A percentile compares a stretch with the other conserved stretches of the same genome.
Evolutionary conservation across 768 basidiomycete species (phyloP).

Genomic region (Grammothele lineata): DNA sequence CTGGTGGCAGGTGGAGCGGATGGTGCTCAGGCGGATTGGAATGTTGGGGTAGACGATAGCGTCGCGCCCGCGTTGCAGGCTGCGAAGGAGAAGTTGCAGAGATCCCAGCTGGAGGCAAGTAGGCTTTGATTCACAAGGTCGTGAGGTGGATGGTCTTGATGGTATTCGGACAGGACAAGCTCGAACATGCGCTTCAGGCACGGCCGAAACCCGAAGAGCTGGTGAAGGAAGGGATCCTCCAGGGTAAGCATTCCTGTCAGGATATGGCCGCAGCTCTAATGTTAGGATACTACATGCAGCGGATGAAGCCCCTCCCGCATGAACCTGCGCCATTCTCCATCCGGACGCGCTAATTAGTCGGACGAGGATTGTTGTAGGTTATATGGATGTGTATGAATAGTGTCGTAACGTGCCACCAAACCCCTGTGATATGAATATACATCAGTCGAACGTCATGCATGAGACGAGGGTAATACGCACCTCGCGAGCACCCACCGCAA

Average conservation of each 20-base stretch:
- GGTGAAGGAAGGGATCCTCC: constrained; percentile 60
- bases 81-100: constrained; percentile 52
- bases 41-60: constrained; percentile 46
- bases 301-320: constrained; percentile 16
- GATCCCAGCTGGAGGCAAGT: constrained; percentile 59
- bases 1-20: not conserved
- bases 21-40: not conserved
- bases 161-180: constrained; percentile 51
- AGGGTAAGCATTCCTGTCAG: constrained; percentile 31
- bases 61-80: constrained; percentile 60
- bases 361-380: constrained; percentile 2
- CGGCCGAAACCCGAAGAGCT: constrained; percentile 60
- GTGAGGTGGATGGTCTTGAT: too few species aligned
- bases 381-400: not conserved
- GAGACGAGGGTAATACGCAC: not conserved
- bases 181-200: constrained; percentile 54
- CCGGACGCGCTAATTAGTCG: constrained; percentile 1
- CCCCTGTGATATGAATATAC: too few species aligned
- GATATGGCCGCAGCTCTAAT: too few species aligned
- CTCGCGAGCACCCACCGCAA: too few species aligned
- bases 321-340: too few species aligned
- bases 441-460: too few species aligned
- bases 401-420: too few species aligned
- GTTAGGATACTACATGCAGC: too few species aligned
- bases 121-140: not conserved